phyloP scores from a whole-genome alignment of 257 asterid species.

The Linderniella brevidens region DNA sequence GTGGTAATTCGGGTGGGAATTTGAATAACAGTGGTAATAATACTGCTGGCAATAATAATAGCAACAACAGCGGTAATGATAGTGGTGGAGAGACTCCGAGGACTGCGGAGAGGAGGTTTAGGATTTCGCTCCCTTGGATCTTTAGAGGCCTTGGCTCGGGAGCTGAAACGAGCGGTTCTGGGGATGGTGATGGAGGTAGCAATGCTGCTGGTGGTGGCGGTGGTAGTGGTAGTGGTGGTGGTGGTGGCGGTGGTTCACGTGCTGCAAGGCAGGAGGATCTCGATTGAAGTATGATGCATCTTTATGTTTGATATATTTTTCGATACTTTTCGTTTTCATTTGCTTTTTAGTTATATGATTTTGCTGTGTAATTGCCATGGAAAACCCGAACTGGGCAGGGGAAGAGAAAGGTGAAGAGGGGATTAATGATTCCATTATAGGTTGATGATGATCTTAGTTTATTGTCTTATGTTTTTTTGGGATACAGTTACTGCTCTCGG shows the following conservation, averaged over 20 bases:
- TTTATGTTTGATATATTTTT: background rate
- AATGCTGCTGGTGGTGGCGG: slow-evolving; percentile 25
- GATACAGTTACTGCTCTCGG: too few relatives aligned
- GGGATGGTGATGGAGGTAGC: slow-evolving; percentile 18
- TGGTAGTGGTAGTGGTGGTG: slow-evolving; percentile 18
- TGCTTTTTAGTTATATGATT: too few relatives aligned
- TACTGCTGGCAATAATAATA: slow-evolving; percentile 23
- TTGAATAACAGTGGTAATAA: background rate
- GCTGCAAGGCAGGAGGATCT: slow-evolving; percentile 65
- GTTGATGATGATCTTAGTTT: too few relatives aligned
- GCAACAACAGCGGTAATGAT: slow-evolving; percentile 14
- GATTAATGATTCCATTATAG: too few relatives aligned
- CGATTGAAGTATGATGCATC: slow-evolving; percentile 27
- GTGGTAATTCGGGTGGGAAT: slow-evolving; percentile 11
- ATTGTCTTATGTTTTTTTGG: too few relatives aligned
- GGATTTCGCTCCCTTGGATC: slow-evolving; percentile 57
- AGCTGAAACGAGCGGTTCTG: slow-evolving; percentile 52
- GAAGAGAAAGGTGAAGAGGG: too few relatives aligned
- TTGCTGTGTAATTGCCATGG: too few relatives aligned
- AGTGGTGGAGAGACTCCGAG: slow-evolving; percentile 30
- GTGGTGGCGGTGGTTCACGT: slow-evolving; percentile 26
- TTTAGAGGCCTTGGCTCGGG: slow-evolving; percentile 45
- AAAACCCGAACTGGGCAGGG: too few relatives aligned
- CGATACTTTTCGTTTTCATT: too few relatives aligned
- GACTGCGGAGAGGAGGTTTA: slow-evolving; percentile 45